Evolutionary conservation across 2,329 filamentous ascomycete genomes (phyloP).

Genomic region (Pezicula rhizophila): DNA sequence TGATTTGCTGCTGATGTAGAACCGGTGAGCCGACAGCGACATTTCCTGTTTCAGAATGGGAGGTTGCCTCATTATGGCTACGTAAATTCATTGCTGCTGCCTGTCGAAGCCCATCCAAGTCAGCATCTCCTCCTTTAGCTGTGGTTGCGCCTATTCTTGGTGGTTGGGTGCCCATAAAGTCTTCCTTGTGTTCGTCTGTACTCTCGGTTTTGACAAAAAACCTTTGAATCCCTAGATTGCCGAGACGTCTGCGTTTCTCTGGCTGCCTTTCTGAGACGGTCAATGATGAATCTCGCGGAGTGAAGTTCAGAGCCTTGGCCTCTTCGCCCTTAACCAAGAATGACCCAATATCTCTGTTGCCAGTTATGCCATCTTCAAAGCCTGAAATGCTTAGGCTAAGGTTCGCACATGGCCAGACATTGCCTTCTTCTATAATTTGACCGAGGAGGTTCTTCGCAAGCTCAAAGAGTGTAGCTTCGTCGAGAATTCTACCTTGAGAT

Average conservation of each 20-base stretch:
- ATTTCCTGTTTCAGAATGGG: conserved; percentile 16
- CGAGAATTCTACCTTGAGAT: conserved; percentile 65
- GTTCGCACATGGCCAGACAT: conserved; percentile 87
- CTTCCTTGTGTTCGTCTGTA: conserved; percentile 23
- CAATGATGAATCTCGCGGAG: conserved; percentile 8
- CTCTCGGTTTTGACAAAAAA: conserved; percentile 25
- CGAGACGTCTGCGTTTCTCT: conserved; percentile 26
- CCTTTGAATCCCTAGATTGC: conserved; percentile 20
- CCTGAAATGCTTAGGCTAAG: conserved; percentile 83
- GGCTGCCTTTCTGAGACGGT: conserved; percentile 14
- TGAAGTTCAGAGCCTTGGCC: conserved; percentile 45
- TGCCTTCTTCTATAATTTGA: conserved; percentile 72
- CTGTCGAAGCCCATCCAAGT: conserved; percentile 4
- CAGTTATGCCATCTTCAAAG: conserved; percentile 80
- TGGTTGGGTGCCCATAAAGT: conserved; percentile 19
- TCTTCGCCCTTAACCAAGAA: conserved; percentile 78
- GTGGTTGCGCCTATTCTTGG: conserved; percentile 8
- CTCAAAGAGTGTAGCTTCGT: conserved; percentile 66
- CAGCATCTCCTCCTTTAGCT: conserved; percentile 10
- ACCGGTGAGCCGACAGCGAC: conserved; percentile 15
- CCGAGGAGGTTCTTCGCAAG: conserved; percentile 70
- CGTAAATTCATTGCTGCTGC: conserved; percentile 8
- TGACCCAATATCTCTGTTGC: conserved; percentile 78
- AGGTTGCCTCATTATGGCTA: conserved; percentile 23
- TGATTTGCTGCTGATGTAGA: conserved; percentile 30